Evolutionary conservation across 1,284 basidiomycete genomes (phyloP).

Genomic region (Boletus putidus): DNA sequence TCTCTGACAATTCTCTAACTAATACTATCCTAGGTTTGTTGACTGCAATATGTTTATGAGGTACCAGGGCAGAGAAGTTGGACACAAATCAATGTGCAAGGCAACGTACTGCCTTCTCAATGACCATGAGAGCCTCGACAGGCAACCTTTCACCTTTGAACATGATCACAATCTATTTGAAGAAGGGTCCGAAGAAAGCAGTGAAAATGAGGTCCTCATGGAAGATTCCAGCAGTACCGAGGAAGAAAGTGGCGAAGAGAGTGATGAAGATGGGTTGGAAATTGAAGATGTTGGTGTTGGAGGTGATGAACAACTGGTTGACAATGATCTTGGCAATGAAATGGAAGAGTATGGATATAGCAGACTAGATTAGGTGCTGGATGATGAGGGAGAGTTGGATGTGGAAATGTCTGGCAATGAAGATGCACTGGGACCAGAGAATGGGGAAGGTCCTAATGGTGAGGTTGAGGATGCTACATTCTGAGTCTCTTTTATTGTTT

Average conservation of each 20-base stretch:
- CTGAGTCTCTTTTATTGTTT: too few relatives aligned
- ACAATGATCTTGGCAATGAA: constrained; percentile 1
- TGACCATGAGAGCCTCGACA: neutral
- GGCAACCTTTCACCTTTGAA: neutral
- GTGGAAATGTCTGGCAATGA: neutral
- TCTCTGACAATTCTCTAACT: too few relatives aligned
- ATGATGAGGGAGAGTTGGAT: neutral
- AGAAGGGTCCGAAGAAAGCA: neutral
- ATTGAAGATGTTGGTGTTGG: too few relatives aligned
- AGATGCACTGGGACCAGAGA: too few relatives aligned
- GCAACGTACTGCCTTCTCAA: too few relatives aligned
- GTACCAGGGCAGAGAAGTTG: too few relatives aligned
- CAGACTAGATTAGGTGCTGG: neutral
- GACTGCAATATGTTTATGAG: too few relatives aligned
- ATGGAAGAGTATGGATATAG: constrained; percentile 10
- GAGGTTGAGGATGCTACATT: too few relatives aligned
- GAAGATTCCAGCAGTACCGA: neutral
- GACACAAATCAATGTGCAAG: too few relatives aligned
- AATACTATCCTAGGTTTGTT: too few relatives aligned
- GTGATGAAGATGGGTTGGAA: too few relatives aligned
- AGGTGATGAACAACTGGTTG: neutral
- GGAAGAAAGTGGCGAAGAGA: neutral
- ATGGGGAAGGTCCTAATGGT: too few relatives aligned
- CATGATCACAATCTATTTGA: neutral
- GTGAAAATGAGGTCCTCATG: neutral